These are phyloP conservation scores for Amanita subjunquillea DNA, from an alignment of 768 basidiomycete species.

Conservation along the genomic window DNA sequence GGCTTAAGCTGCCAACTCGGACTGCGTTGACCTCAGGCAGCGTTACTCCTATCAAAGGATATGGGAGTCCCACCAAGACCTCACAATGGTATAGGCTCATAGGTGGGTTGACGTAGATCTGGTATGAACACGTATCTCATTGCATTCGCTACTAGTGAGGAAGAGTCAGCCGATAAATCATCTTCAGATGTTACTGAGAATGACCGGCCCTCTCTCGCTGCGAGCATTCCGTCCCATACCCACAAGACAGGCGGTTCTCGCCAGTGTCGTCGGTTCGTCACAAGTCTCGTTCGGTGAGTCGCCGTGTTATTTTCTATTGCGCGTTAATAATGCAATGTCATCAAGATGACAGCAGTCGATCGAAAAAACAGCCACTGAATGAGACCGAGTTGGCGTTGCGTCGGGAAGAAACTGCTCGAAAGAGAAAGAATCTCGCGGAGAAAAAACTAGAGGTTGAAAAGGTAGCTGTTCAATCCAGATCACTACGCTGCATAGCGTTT, in stretches of 20 bases:
- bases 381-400: constrained; percentile 65
- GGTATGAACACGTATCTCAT: background rate
- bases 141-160: constrained; percentile 16
- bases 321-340: background rate
- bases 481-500: background rate
- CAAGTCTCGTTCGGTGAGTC: constrained; percentile 54
- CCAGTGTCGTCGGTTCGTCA: constrained; percentile 55
- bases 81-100: constrained; percentile 20
- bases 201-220: constrained; percentile 14
- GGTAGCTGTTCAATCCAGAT: constrained; percentile 24
- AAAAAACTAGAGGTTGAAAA: constrained; percentile 84
- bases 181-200: constrained; percentile 13
- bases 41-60: constrained; percentile 18
- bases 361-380: constrained; percentile 59
- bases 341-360: constrained; percentile 16
- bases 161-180: constrained; percentile 22
- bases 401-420: constrained; percentile 73
- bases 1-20: constrained; percentile 41
- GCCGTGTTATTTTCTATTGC: background rate
- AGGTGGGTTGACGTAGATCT: background rate
- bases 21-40: constrained; percentile 18
- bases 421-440: constrained; percentile 70
- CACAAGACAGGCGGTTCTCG: constrained; percentile 63
- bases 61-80: constrained; percentile 11
- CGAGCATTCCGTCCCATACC: constrained; percentile 15